Base-by-base conservation (phyloP, 208 protist genomes). In the Trypanosoma platydactyli region DNA sequence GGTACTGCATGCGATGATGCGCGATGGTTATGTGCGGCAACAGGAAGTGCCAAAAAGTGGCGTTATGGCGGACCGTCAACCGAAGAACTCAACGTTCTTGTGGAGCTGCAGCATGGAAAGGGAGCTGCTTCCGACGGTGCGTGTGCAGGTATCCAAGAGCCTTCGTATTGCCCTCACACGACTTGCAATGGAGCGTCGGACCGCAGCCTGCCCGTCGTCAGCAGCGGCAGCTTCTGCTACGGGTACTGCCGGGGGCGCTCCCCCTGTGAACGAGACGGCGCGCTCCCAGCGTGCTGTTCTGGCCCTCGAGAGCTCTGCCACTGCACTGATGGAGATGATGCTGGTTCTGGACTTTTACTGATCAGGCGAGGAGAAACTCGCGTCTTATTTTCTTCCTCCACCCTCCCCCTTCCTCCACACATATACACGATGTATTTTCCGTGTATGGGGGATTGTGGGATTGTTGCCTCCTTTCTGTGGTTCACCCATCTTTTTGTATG, bases 1-100 rank as follows among this genome's bases (percentile, higher is more conserved):
- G 49, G 73, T 82, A 46, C 65, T 95, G 51, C 82, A 89, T 66
- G 84, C 74, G 16, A 86, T 95, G 81, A 73, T 91, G 70, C 66
- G 77, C 12, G 89, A 95, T 53, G 89, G 89, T 35, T 80, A 83
- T 48, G 69, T 91, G 3, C 59, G 56, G 9, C 82, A 88, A 71
- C 85, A 89, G 57, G 89, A 92, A 69, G 73, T 92, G 27, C 83
- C 85, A 12, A 76, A 82, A 30, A 77, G 46, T 22, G 74, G 72
- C 3, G 61, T 65, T 0, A 22, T 83, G 52, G 78, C 60, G 9
- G 89, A 95, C 38, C 69, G 89, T 22, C 52, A 68, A 12, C 76
- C 84, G 18, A 88, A 87, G 68, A 68, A 73, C 5, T 77, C 71
- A 52, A 68, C 87, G 30, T 95, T 86, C 62, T 57, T 95, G 5